A percentile compares a stretch with the other conserved stretches of the same genome.
Evolutionary conservation across 257 asterid genomes (phyloP).

Genomic region (Solanum stenotomum): DNA sequence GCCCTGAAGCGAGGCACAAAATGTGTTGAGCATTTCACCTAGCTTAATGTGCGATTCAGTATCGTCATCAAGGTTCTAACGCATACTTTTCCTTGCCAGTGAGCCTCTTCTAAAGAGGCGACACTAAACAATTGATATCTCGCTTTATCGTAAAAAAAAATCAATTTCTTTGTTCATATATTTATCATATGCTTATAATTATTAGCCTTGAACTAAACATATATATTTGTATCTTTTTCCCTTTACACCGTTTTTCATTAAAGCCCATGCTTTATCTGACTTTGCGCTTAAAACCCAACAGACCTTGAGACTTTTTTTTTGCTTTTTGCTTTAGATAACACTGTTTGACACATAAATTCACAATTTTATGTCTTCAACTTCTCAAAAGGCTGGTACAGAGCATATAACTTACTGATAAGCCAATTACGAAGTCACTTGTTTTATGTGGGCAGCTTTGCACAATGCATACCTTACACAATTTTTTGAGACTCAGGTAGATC

Average conservation of each 20-base stretch:
- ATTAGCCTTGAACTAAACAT: not conserved
- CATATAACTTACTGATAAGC: not conserved
- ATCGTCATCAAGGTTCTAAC: not conserved
- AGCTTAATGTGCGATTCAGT: not conserved
- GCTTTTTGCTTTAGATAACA: not conserved
- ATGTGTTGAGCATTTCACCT: not conserved
- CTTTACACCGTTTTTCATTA: not conserved
- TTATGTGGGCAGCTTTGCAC: no score
- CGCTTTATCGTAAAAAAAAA: not conserved
- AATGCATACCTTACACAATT: not conserved
- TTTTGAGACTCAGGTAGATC: not conserved
- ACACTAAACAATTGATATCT: not conserved
- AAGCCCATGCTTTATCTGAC: not conserved
- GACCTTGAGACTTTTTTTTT: not conserved
- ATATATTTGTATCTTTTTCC: not conserved
- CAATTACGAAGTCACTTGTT: not conserved
- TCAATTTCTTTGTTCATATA: not conserved
- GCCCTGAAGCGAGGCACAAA: not conserved
- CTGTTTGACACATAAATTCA: not conserved
- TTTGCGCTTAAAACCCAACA: not conserved
- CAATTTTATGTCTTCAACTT: not conserved
- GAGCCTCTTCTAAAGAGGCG: not conserved
- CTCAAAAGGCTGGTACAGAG: not conserved
- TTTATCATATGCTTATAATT: not conserved
- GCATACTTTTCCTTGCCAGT: not conserved